Base-by-base conservation (phyloP, 805 yeast genomes). In the Saccharomycopsis babjevae region DNA sequence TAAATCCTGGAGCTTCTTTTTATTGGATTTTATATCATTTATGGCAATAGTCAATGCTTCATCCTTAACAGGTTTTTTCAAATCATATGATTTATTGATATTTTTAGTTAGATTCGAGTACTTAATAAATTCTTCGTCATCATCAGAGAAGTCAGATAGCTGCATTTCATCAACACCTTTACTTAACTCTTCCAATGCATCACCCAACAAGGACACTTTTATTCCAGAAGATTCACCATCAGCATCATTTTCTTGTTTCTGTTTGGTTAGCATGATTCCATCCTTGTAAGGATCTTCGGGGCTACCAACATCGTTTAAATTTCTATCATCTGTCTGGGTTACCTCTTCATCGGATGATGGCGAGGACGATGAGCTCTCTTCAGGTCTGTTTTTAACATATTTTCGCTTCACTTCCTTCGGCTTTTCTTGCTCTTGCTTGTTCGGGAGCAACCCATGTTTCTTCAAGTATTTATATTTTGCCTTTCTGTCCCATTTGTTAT, bases 401-500 rank as follows among this genome's bases (percentile, higher is more conserved):
- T 38, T 38, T 22, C 30, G 22, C 16, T 42, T 32, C 18, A n/a
- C 40, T 16, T 36, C 50, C 18, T 52, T 50, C 20, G 59, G 25
- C n/a, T 18, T 57, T 52, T 40, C 64, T 66, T 18, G 62, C 60
- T 40, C 52, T 20, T 22, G 38, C 58, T 57, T 6, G 68, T 61
- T 58, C 36, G 54, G 39, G 25, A 63, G 57, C n/a, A 63, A 46
- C 1, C 78, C 78, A 65, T 79, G 83, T 65, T 80, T 80, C 52
- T 72, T 68, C 68, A 73, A 65, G 62, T 78, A 78, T 18, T 72
- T 68, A 42, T 68, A 67, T 58, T 75, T 79, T 16, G 82, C 81
- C 61, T 73, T 76, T 56, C 73, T 70, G 61, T 80, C 80, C 83
- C 84, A 80, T 68, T 80, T 80, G 58, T 74, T 77, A 67, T 80